These are phyloP conservation scores for Talaromyces rugulosus DNA, from an alignment of 2,329 filamentous ascomycete genomes.

Conservation along the genomic window DNA sequence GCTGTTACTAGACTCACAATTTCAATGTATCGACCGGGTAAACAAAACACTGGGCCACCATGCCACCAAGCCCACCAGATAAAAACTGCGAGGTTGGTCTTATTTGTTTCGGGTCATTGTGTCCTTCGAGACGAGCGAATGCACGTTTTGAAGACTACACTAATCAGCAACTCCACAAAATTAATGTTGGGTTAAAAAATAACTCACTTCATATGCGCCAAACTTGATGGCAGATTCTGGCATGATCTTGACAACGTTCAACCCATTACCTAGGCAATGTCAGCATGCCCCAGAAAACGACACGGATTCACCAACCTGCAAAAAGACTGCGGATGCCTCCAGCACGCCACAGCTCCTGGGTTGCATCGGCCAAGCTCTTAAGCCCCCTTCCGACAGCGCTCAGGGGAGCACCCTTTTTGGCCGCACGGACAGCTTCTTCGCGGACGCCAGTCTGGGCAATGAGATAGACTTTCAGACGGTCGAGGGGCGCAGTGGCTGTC, in stretches of 20 bases:
- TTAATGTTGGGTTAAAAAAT: not conserved
- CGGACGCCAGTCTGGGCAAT: conserved; percentile 77
- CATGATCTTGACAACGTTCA: conserved; percentile 98
- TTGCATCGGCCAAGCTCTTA: conserved; percentile 67
- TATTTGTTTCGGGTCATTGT: conserved; percentile 74
- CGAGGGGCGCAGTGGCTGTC: conserved; percentile 91
- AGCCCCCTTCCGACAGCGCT: conserved; percentile 62
- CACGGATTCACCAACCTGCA: conserved; percentile 62
- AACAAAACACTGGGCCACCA: conserved; percentile 94
- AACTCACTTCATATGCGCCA: conserved; percentile 77
- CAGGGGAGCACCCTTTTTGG: conserved; percentile 65
- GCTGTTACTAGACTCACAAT: conserved; percentile 47
- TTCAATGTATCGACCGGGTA: conserved; percentile 76
- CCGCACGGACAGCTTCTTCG: conserved; percentile 57
- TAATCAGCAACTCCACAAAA: conserved; percentile 13
- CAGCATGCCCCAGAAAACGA: not conserved
- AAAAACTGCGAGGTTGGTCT: conserved; percentile 83
- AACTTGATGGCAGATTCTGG: conserved; percentile 98
- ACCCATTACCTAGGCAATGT: conserved; percentile 69
- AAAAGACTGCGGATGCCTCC: conserved; percentile 88
- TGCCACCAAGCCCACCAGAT: conserved; percentile 84
- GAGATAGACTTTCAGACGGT: conserved; percentile 94
- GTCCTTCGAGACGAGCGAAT: conserved; percentile 81
- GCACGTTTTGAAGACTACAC: conserved; percentile 74
- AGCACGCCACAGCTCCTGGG: conserved; percentile 74